These are phyloP conservation scores for Crucibulum laeve DNA, from an alignment of 768 basidiomycete species.

Conservation along the genomic window DNA sequence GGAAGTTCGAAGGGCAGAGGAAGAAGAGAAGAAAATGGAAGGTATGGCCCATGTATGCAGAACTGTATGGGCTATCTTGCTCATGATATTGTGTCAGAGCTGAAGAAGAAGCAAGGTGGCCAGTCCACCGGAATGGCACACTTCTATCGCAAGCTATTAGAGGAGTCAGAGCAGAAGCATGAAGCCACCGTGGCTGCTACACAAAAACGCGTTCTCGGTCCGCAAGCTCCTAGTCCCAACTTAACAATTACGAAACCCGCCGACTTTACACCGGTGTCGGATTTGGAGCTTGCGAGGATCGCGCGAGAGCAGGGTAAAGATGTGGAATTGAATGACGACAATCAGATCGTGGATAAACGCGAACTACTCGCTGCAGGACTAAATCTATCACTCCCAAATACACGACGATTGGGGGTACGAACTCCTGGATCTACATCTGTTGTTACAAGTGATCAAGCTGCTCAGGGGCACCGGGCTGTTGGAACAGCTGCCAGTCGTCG, in stretches of 20 bases:
- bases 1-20: conserved; percentile 85
- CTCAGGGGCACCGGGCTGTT: conserved; percentile 65
- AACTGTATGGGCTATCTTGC: neutral
- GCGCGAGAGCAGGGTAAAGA: conserved; percentile 75
- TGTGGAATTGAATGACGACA: conserved; percentile 95
- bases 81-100: conserved; percentile 32
- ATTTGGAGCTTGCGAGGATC: conserved; percentile 65
- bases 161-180: conserved; percentile 78
- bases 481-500: conserved; percentile 75
- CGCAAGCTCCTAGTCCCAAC: conserved; percentile 58
- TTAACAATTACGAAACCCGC: conserved; percentile 75
- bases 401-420: conserved; percentile 58
- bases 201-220: conserved; percentile 55
- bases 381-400: conserved; percentile 84
- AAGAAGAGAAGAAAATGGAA: conserved; percentile 86
- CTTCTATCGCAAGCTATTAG: conserved; percentile 75
- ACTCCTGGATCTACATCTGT: conserved; percentile 16
- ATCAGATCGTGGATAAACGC: conserved; percentile 94
- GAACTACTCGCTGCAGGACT: conserved; percentile 88
- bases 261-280: conserved; percentile 59
- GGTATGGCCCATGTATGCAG: conserved; percentile 43
- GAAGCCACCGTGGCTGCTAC: conserved; percentile 84
- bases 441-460: conserved; percentile 12
- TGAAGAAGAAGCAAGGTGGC: conserved; percentile 56
- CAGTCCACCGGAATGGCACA: conserved; percentile 76